These are phyloP conservation scores for Colletotrichum acutatum DNA, from an alignment of 2,329 filamentous ascomycete species.

Conservation along the genomic window DNA sequence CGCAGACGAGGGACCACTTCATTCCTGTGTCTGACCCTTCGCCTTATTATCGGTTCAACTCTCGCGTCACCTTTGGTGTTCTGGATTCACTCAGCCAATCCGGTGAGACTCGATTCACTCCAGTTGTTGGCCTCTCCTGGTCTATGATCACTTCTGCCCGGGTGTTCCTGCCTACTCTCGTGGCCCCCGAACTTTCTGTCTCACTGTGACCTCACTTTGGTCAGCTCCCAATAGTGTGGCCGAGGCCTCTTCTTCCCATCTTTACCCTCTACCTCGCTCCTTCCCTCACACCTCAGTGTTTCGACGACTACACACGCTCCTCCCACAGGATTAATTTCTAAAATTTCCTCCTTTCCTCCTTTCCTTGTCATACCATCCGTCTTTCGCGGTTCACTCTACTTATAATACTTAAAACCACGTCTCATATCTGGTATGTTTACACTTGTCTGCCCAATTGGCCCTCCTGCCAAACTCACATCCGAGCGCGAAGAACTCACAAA, in stretches of 20 bases:
- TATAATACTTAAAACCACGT: background rate
- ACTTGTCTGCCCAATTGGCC: background rate
- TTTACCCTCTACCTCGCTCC: background rate
- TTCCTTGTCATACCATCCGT: background rate
- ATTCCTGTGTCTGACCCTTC: conserved; percentile 1
- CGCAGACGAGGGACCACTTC: conserved; percentile 9
- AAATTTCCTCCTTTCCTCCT: background rate
- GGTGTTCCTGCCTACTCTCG: conserved; percentile 26
- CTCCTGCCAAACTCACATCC: background rate
- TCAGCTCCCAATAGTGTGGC: conserved; percentile 7
- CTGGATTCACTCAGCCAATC: conserved; percentile 12
- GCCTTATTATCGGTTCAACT: conserved; percentile 7
- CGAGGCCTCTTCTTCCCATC: background rate
- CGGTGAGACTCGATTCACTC: conserved; percentile 15
- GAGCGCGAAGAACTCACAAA: conserved; percentile 15
- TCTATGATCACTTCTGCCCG: conserved; percentile 10
- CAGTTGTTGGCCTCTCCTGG: background rate
- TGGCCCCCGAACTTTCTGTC: conserved; percentile 24
- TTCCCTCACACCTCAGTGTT: background rate
- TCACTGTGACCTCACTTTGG: conserved; percentile 19
- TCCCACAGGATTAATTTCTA: background rate
- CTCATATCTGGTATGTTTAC: conserved; percentile 6
- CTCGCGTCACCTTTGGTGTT: conserved; percentile 15
- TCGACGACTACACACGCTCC: conserved; percentile 6
- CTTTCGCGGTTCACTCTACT: background rate